These are phyloP conservation scores for Zasmidium angulare DNA, from an alignment of 2,329 filamentous ascomycete species.

Conservation along the genomic window DNA sequence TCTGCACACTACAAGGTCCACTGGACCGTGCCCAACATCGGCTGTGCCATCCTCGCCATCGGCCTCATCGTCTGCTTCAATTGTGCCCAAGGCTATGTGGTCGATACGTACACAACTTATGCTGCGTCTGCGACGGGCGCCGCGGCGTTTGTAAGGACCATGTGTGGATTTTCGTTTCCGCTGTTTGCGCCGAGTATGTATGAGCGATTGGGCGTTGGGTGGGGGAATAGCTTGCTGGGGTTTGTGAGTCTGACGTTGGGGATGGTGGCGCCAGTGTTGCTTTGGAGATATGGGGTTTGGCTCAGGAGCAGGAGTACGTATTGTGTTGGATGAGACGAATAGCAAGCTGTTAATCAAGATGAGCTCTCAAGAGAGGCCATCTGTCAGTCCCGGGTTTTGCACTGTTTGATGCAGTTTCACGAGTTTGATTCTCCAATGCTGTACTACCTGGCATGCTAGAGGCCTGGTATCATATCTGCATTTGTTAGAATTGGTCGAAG, in stretches of 20 bases:
- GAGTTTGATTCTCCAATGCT: too few relatives aligned
- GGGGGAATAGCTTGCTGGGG: slow-evolving; percentile 36
- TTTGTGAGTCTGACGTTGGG: slow-evolving; percentile 21
- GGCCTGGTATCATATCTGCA: too few relatives aligned
- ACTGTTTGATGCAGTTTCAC: too few relatives aligned
- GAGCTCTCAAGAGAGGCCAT: too few relatives aligned
- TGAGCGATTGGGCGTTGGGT: slow-evolving; percentile 38
- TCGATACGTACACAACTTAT: slow-evolving; percentile 50
- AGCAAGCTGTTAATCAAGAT: too few relatives aligned
- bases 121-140: slow-evolving; percentile 51
- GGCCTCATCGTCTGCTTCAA: slow-evolving; percentile 26
- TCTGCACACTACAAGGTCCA: slow-evolving; percentile 22
- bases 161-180: slow-evolving; percentile 52
- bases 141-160: slow-evolving; percentile 41
- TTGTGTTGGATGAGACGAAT: slow-evolving; percentile 6
- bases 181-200: slow-evolving; percentile 49
- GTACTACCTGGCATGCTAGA: too few relatives aligned
- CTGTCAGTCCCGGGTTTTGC: too few relatives aligned
- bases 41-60: slow-evolving; percentile 22
- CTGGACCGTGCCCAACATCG: slow-evolving; percentile 29
- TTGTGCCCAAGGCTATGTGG: slow-evolving; percentile 38
- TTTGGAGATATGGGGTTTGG: slow-evolving; percentile 23
- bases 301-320: slow-evolving; percentile 24
- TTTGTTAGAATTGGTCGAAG: too few relatives aligned
- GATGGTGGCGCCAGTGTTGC: slow-evolving; percentile 18